These are phyloP conservation scores for Citrullus amarus DNA, from an alignment of 306 rosid genomes.

Conservation along the genomic window DNA sequence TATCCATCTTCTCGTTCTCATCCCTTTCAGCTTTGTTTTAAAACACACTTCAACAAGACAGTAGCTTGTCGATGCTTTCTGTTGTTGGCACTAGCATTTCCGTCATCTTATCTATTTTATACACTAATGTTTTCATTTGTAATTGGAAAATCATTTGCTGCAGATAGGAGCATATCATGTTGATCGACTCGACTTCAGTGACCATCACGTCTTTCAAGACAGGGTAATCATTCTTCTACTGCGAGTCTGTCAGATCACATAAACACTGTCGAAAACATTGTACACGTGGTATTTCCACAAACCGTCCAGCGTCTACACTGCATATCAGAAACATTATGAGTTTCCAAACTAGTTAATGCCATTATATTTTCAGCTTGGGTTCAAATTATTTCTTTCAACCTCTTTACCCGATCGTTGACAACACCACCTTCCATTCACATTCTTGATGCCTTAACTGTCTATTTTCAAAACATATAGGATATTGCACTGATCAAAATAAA, in stretches of 20 bases:
- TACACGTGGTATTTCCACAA: neutral
- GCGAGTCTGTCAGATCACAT: neutral
- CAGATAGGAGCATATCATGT: conserved; percentile 64
- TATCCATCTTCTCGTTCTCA: neutral
- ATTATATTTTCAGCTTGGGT: neutral
- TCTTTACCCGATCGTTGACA: neutral
- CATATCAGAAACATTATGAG: neutral
- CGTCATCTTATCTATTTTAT: neutral
- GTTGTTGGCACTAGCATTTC: neutral
- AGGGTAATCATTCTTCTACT: conserved; percentile 28
- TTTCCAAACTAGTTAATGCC: neutral
- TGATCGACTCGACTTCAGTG: conserved; percentile 68
- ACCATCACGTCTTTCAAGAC: conserved; percentile 56
- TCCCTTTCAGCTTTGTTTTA: neutral
- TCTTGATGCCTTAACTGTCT: neutral
- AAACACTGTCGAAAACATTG: neutral
- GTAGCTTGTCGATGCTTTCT: neutral
- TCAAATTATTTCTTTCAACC: neutral
- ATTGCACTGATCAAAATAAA: conserved; percentile 36
- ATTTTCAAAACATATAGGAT: conserved; percentile 34
- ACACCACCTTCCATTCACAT: neutral
- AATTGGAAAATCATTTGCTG: conserved; percentile 23
- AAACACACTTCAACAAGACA: neutral
- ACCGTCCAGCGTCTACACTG: neutral
- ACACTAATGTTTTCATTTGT: neutral